Percentiles rank a stretch among this genome's conserved stretches.
Conservation (phyloP, 73 alveolate genomes). For the Paramecium sexaurelia region DNA sequence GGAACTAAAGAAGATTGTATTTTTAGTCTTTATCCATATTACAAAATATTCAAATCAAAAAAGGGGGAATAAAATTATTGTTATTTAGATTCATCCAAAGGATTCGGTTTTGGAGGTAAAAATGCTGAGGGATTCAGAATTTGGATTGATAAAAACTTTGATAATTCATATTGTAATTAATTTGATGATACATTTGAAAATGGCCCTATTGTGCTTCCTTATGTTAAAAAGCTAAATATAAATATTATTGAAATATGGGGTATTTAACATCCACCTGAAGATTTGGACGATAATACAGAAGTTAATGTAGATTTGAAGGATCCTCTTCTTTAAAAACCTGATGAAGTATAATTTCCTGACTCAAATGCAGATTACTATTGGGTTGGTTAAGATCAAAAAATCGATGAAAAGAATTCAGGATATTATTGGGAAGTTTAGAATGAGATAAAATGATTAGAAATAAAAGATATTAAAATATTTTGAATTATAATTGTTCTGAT, state of each 20-base stretch:
- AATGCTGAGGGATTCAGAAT: constrained; percentile 15
- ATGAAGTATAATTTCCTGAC: not conserved
- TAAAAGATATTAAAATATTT: not conserved
- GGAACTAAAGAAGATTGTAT: constrained; percentile 49
- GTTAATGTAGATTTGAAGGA: constrained; percentile 4
- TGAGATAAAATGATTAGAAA: not conserved
- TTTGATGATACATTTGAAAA: constrained; percentile 26
- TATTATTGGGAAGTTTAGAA: constrained; percentile 26
- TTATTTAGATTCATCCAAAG: constrained; percentile 1
- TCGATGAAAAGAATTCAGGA: not conserved
- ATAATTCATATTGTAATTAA: constrained; percentile 4
- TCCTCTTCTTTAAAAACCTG: constrained; percentile 32
- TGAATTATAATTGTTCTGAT: not conserved
- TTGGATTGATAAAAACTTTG: constrained; percentile 34
- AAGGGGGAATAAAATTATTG: constrained; percentile 32
- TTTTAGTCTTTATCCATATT: constrained; percentile 20
- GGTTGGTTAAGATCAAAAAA: not conserved
- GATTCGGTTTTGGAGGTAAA: constrained; percentile 37
- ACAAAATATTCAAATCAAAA: not conserved
- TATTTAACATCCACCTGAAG: constrained; percentile 7
- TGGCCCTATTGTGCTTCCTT: constrained; percentile 21
- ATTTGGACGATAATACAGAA: not conserved
- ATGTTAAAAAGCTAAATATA: not conserved
- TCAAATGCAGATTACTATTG: constrained; percentile 43
- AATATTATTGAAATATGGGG: constrained; percentile 30